A percentile compares a stretch with the other conserved stretches of the same genome.
phyloP scores from a whole-genome alignment of 163 green algal genomes.

The Prototheca stagnorum region DNA sequence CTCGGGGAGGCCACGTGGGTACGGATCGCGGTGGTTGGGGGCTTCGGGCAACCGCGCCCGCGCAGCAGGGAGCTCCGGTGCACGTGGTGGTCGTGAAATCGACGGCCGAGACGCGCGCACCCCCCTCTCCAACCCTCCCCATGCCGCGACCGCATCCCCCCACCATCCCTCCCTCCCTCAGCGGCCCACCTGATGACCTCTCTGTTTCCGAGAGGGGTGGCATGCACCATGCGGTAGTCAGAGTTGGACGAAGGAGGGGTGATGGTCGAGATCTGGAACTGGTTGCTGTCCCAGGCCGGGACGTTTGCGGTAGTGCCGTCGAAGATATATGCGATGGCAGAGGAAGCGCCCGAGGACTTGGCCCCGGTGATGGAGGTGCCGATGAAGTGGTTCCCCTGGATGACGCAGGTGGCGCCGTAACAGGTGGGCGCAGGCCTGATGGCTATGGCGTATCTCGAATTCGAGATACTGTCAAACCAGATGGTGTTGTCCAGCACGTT shows the following conservation, averaged over 20 bases:
- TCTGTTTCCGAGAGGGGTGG: background rate
- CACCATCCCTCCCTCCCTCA: background rate
- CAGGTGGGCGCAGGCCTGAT: background rate
- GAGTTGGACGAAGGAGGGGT: slow-evolving; percentile 3
- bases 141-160: too few relatives aligned
- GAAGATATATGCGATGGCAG: slow-evolving; percentile 2
- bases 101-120: too few relatives aligned
- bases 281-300: slow-evolving; percentile 16
- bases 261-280: slow-evolving; percentile 12
- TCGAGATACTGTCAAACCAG: slow-evolving; percentile 15
- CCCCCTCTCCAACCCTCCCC: too few relatives aligned
- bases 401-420: slow-evolving; percentile 2
- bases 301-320: background rate
- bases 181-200: slow-evolving; percentile 1
- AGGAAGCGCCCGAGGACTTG: background rate
- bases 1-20: too few relatives aligned
- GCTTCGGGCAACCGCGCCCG: too few relatives aligned
- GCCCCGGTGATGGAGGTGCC: slow-evolving; percentile 6
- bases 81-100: too few relatives aligned
- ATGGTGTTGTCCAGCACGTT: slow-evolving; percentile 17
- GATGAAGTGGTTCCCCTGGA: slow-evolving; percentile 17
- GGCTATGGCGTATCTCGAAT: slow-evolving; percentile 1
- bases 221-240: slow-evolving; percentile 3
- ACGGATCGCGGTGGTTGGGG: too few relatives aligned
- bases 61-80: too few relatives aligned